Evolutionary conservation across 2,329 filamentous ascomycete genomes (phyloP).

Genomic region (Coniochaeta sp.): DNA sequence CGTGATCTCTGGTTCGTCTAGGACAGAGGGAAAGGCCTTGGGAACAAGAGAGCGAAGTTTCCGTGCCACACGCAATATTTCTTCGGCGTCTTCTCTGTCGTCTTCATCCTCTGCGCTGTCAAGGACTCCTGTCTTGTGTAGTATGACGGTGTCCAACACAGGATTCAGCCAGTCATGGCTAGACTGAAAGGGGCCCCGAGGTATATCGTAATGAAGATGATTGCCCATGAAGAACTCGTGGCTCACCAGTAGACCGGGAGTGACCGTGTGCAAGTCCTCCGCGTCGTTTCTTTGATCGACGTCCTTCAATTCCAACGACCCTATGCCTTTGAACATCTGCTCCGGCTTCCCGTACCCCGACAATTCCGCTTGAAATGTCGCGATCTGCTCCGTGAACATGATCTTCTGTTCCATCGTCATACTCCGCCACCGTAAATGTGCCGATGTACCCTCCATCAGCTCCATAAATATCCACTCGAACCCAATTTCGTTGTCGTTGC

Average conservation of each 20-base stretch:
- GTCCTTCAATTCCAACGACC: constrained; percentile 13
- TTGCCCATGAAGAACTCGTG: constrained; percentile 25
- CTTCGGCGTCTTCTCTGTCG: constrained; percentile 23
- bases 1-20: constrained; percentile 19
- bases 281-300: too few relatives aligned
- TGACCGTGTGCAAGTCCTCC: too few relatives aligned
- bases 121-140: constrained; percentile 17
- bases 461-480: constrained; percentile 33
- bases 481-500: constrained; percentile 22
- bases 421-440: constrained; percentile 19
- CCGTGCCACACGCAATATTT: constrained; percentile 14
- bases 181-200: constrained; percentile 28
- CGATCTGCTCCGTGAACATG: constrained; percentile 20
- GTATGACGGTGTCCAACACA: constrained; percentile 20
- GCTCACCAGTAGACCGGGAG: constrained; percentile 21
- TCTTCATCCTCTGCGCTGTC: constrained; percentile 19
- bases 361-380: constrained; percentile 22
- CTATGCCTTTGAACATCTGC: constrained; percentile 16
- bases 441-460: constrained; percentile 17
- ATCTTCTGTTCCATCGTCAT: constrained; percentile 25
- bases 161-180: constrained; percentile 30
- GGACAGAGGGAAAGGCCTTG: constrained; percentile 20
- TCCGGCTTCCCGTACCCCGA: constrained; percentile 11
- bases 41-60: constrained; percentile 22
- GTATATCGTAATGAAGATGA: constrained; percentile 22